These are phyloP conservation scores for Podospora bellae-mahoneyi DNA, from an alignment of 495 filamentous ascomycete genomes.

Conservation along the genomic window DNA sequence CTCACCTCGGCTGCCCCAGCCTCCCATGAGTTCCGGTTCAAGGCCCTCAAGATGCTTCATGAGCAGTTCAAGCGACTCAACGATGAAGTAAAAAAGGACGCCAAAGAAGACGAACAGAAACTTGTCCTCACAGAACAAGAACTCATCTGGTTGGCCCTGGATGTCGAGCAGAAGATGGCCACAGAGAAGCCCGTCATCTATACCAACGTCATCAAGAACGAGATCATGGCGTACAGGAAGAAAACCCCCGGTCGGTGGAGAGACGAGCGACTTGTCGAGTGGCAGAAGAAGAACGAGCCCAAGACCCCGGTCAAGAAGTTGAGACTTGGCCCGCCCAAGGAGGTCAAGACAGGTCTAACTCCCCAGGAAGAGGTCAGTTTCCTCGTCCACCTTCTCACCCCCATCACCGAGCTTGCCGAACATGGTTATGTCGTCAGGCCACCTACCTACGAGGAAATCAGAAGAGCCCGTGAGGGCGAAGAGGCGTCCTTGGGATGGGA, in stretches of 20 bases:
- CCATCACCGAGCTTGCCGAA: conserved; percentile 56
- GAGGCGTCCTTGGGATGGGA: conserved; percentile 71
- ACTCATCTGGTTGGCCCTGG: conserved; percentile 72
- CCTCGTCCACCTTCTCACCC: conserved; percentile 55
- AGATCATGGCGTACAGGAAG: conserved; percentile 68
- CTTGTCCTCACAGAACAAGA: conserved; percentile 64
- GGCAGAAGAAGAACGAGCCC: conserved; percentile 26
- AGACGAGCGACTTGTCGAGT: conserved; percentile 36
- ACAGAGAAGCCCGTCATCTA: conserved; percentile 66
- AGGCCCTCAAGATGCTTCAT: conserved; percentile 70
- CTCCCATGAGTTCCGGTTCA: conserved; percentile 60
- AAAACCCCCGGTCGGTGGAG: conserved; percentile 68
- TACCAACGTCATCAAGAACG: conserved; percentile 72
- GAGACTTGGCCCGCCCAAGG: conserved; percentile 34
- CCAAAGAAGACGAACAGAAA: conserved; percentile 35
- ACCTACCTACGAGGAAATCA: conserved; percentile 52
- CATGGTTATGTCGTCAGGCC: conserved; percentile 69
- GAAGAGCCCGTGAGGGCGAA: conserved; percentile 59
- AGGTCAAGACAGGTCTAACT: conserved; percentile 65
- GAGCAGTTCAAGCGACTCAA: conserved; percentile 71
- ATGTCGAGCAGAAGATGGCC: conserved; percentile 79
- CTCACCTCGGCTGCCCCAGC: conserved; percentile 65
- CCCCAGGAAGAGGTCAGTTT: conserved; percentile 64
- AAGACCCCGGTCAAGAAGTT: conserved; percentile 25
- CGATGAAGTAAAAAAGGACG: conserved; percentile 55